Percentiles rank a stretch among this genome's conserved stretches.
These are phyloP conservation scores for Sphagnum fallax DNA, from an alignment of 228 moss, liverwort and hornwort species.

Conservation along the genomic window DNA sequence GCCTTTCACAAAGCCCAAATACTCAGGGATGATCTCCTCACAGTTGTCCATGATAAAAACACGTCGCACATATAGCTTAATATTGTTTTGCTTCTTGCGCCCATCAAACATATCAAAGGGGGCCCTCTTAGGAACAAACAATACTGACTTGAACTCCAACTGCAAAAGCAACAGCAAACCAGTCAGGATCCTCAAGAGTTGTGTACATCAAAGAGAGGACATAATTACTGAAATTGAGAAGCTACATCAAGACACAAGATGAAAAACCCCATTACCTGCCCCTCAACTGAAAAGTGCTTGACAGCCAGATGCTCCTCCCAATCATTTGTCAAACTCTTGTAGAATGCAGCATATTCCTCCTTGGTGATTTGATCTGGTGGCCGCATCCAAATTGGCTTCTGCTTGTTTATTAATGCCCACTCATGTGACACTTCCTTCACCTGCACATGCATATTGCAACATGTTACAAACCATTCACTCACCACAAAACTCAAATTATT, in stretches of 20 bases:
- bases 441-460: background rate
- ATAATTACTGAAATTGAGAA: background rate
- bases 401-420: constrained; percentile 12
- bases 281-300: constrained; percentile 21
- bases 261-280: background rate
- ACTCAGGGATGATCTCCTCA: constrained; percentile 18
- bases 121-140: constrained; percentile 19
- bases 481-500: too few relatives aligned
- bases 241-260: background rate
- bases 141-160: constrained; percentile 15
- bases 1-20: constrained; percentile 16
- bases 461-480: background rate
- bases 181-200: background rate
- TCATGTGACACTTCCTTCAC: constrained; percentile 19
- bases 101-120: constrained; percentile 14
- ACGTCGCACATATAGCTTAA: constrained; percentile 15
- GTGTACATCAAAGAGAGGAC: background rate
- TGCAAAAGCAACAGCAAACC: background rate
- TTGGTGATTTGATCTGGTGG: constrained; percentile 14
- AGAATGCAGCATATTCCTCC: constrained; percentile 18
- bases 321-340: constrained; percentile 22
- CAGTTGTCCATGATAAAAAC: constrained; percentile 28
- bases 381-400: constrained; percentile 25
- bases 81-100: constrained; percentile 16
- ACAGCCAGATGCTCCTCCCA: constrained; percentile 22